These are phyloP conservation scores for Rhexocercosporidium sp. DNA, from an alignment of 2,329 filamentous ascomycete species.

Conservation along the genomic window DNA sequence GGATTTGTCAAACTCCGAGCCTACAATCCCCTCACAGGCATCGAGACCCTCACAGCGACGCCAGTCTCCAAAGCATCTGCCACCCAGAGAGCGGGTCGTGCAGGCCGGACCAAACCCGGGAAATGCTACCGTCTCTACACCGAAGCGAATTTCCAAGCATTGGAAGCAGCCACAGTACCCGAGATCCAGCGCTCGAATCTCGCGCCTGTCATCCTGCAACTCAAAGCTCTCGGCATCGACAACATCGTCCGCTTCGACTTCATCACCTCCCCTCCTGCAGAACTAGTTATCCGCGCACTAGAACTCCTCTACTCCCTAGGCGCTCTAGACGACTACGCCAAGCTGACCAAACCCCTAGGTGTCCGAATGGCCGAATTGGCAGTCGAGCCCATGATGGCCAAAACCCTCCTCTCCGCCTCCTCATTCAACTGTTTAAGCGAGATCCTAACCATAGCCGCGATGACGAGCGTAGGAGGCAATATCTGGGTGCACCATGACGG, in stretches of 20 bases:
- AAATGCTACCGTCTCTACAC: conserved; percentile 96
- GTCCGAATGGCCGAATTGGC: conserved; percentile 90
- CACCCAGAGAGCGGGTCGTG: conserved; percentile 87
- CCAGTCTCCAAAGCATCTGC: conserved; percentile 90
- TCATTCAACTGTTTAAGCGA: conserved; percentile 82
- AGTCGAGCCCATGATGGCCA: conserved; percentile 94
- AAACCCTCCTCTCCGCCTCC: conserved; percentile 77
- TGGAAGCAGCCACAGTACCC: conserved; percentile 78
- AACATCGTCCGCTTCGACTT: conserved; percentile 93
- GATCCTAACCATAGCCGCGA: conserved; percentile 89
- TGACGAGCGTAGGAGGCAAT: conserved; percentile 84
- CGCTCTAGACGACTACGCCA: conserved; percentile 86
- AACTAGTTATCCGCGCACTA: conserved; percentile 83
- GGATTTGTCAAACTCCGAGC: conserved; percentile 90
- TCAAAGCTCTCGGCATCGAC: conserved; percentile 94
- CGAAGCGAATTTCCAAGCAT: conserved; percentile 67
- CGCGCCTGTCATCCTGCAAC: conserved; percentile 84
- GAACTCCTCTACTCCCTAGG: conserved; percentile 88
- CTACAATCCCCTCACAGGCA: conserved; percentile 83
- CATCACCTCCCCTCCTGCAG: conserved; percentile 81
- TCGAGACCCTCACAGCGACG: conserved; percentile 83
- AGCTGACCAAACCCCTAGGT: conserved; percentile 87
- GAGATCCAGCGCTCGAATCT: conserved; percentile 94
- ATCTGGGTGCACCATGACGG: conserved; percentile 84
- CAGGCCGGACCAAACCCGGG: conserved; percentile 85